Base-by-base conservation (phyloP, 164 flowering plant genomes). In the Santalum album region DNA sequence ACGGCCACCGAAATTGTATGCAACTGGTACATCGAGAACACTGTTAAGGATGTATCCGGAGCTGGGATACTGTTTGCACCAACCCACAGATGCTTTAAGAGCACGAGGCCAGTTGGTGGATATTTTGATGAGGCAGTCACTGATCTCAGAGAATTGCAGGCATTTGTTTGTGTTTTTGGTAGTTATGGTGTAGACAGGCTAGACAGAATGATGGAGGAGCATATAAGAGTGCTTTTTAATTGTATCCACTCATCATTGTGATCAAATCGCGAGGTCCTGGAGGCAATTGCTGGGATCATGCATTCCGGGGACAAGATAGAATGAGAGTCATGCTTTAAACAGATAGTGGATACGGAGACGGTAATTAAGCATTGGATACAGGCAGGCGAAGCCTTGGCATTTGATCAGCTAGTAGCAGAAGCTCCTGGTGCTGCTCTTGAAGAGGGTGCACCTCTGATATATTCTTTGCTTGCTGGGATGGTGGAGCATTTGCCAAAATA, bases 1-100 rank as follows among this genome's bases (percentile, higher is more conserved):
- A n/a, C n/a, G 54, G 91, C 96, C 23, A 65, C 76, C 63, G 95
- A 82, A 72, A 72, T 83, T 51, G 86, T 92, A 25, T 92, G 96
- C 76, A 85, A 81, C 65, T 92, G 99, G 97, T 92, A 89, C 68
- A 75, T 92, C 35, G 97, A 92, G 45, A 87, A 92, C 72, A 87
- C 90, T 54, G 78, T 92, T 36, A 92, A 92, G 69, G 99, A 92
- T 62, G 63, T 81, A 53, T 80, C 96, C 26, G 84, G 84, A 64
- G 95, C 96, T 25, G 95, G 96, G 55, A 71, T 92, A 57, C 71
- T 87, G 50, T 92, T 80, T 71, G 86, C 89, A 9, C 97, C 99
- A 34, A 63, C 61, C 24, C 92, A 82, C 61, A 78, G 74, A 61
- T 84, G 95, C 72, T 92, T 92, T 66, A 82, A 74, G 71, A 90